phyloP scores from a whole-genome alignment of 1,284 basidiomycete species.

The Veloboletus limbatus region DNA sequence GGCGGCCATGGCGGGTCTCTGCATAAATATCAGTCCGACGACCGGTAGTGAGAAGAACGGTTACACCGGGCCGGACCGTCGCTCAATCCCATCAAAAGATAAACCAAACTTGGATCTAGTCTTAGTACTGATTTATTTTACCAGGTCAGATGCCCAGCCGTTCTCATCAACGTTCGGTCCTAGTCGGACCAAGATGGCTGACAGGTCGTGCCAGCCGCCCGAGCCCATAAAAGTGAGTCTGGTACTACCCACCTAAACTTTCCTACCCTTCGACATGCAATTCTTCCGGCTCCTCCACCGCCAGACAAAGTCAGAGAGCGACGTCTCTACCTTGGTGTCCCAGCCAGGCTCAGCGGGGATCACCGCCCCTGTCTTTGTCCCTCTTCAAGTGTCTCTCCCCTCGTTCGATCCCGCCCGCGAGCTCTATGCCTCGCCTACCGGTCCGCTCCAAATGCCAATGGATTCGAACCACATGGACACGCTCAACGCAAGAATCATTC shows the following conservation, averaged over 20 bases:
- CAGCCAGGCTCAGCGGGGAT: slow-evolving; percentile 4
- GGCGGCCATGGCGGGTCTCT: background rate
- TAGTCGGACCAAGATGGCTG: slow-evolving; percentile 11
- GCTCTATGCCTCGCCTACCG: slow-evolving; percentile 18
- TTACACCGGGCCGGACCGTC: too few relatives aligned
- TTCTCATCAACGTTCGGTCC: slow-evolving; percentile 3
- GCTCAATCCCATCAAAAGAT: too few relatives aligned
- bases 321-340: slow-evolving; percentile 27
- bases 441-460: background rate
- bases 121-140: background rate
- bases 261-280: slow-evolving; percentile 27
- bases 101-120: too few relatives aligned
- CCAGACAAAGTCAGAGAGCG: slow-evolving; percentile 37
- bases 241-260: background rate
- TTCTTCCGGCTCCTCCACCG: slow-evolving; percentile 38
- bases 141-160: background rate
- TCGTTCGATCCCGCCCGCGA: slow-evolving; percentile 26
- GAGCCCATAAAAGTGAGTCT: slow-evolving; percentile 16
- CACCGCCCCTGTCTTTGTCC: slow-evolving; percentile 21
- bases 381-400: slow-evolving; percentile 20
- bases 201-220: slow-evolving; percentile 19
- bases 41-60: too few relatives aligned
- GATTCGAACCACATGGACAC: background rate
- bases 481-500: slow-evolving; percentile 10
- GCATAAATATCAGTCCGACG: slow-evolving; percentile 4